Evolutionary conservation across 2,329 filamentous ascomycete genomes (phyloP).

Genomic region (Dryadomyces quercivorus): DNA sequence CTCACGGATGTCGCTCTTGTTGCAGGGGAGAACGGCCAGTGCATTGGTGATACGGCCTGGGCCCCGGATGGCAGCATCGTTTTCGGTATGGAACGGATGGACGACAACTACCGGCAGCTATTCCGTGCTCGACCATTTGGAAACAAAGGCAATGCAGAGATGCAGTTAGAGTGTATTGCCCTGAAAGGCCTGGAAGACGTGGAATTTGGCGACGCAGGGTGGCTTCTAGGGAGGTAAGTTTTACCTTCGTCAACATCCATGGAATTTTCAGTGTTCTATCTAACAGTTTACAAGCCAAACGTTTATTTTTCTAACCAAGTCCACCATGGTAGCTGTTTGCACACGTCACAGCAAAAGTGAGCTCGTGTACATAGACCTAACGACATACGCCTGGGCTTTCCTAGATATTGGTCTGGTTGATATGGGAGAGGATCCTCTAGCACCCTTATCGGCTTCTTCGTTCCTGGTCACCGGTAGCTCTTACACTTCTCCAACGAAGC

Average conservation of each 20-base stretch:
- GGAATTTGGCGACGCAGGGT: conserved; percentile 25
- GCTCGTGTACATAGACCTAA: conserved; percentile 26
- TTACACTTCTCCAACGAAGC: conserved; percentile 16
- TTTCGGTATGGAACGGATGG: conserved; percentile 29
- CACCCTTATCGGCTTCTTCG: conserved; percentile 20
- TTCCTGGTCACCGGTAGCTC: conserved; percentile 27
- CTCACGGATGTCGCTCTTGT: conserved; percentile 22
- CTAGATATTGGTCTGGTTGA: conserved; percentile 21
- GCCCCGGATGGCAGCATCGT: conserved; percentile 33
- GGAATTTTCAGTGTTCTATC: neutral
- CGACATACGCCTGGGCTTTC: conserved; percentile 17
- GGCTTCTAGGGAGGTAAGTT: conserved; percentile 20
- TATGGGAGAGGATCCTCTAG: conserved; percentile 22
- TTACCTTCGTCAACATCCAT: neutral
- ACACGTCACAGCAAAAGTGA: conserved; percentile 20
- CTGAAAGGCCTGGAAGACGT: conserved; percentile 27
- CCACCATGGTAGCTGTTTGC: conserved; percentile 22
- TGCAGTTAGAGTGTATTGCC: conserved; percentile 14
- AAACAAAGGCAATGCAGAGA: conserved; percentile 6
- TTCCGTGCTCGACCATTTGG: conserved; percentile 23
- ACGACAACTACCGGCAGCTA: conserved; percentile 32
- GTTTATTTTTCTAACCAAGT: conserved; percentile 24
- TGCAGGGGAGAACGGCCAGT: conserved; percentile 29
- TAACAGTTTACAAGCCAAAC: conserved; percentile 20
- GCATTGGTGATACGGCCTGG: conserved; percentile 39